These are phyloP conservation scores for Saccharum officinarum DNA, from an alignment of 176 grass and related monocot genomes.

Conservation along the genomic window DNA sequence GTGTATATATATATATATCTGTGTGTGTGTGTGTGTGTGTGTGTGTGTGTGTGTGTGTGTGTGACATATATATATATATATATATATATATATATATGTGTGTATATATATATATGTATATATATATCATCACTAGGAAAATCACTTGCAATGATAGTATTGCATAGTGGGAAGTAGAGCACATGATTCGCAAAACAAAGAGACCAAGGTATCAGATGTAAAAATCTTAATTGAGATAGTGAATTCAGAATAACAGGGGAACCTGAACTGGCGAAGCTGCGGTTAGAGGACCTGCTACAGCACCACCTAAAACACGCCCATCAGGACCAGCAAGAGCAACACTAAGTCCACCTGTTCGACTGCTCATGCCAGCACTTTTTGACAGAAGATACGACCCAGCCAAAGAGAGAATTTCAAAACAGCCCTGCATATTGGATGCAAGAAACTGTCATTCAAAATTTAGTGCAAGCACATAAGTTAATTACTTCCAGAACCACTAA, in stretches of 20 bases:
- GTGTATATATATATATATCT: too few relatives aligned
- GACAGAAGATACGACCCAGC: conserved; percentile 61
- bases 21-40: too few relatives aligned
- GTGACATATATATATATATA: background rate
- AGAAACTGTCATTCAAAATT: conserved; percentile 10
- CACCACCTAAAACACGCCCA: conserved; percentile 55
- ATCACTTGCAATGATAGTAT: background rate
- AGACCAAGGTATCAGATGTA: background rate
- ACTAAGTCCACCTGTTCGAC: conserved; percentile 51
- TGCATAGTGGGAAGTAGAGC: background rate
- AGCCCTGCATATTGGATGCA: conserved; percentile 40
- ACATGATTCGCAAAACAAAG: background rate
- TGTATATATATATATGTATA: background rate
- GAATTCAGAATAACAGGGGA: background rate
- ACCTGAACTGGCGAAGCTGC: conserved; percentile 72
- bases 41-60: too few relatives aligned
- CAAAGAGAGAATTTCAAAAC: conserved; percentile 71
- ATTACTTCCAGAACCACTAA: background rate
- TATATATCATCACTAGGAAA: background rate
- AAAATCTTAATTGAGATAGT: background rate
- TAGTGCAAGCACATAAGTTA: background rate
- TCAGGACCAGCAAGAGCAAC: conserved; percentile 55
- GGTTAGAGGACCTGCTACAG: conserved; percentile 59
- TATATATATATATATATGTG: background rate
- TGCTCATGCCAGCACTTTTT: conserved; percentile 44